Percentiles rank a stretch among this genome's conserved stretches.
phyloP scores from a whole-genome alignment of 768 basidiomycete species.

The Mycena rosella region DNA sequence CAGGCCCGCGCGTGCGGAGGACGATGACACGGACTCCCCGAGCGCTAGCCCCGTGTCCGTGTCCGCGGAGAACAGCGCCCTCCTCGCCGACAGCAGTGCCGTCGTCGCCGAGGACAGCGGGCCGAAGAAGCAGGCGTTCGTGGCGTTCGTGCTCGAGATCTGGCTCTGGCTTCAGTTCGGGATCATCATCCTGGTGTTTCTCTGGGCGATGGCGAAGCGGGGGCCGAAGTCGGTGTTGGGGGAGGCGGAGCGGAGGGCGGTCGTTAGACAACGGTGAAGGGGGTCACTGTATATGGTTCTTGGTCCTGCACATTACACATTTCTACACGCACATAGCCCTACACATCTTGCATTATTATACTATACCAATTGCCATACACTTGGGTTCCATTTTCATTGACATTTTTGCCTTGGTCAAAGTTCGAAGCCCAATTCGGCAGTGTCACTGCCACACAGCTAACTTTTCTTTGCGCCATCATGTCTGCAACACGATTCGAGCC shows the following conservation, averaged over 20 bases:
- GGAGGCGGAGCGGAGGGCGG: conserved; percentile 52
- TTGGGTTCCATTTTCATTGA: background rate
- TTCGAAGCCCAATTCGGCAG: background rate
- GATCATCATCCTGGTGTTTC: conserved; percentile 79
- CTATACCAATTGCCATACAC: conserved; percentile 7
- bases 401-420: no score
- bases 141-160: conserved; percentile 70
- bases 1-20: background rate
- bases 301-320: conserved; percentile 1
- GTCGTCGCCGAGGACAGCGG: conserved; percentile 19
- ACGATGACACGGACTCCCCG: conserved; percentile 5
- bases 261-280: conserved; percentile 33
- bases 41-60: conserved; percentile 3
- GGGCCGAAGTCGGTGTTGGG: conserved; percentile 79
- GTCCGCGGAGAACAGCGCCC: conserved; percentile 8
- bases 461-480: conserved; percentile 54
- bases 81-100: background rate
- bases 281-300: no score
- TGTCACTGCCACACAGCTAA: conserved; percentile 11
- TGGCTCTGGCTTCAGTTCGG: conserved; percentile 91
- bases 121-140: conserved; percentile 43
- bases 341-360: background rate
- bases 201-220: conserved; percentile 84
- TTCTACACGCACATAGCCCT: background rate
- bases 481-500: conserved; percentile 69